Conservation (phyloP, 2,329 filamentous ascomycete species). For the Calonectria pteridis region DNA sequence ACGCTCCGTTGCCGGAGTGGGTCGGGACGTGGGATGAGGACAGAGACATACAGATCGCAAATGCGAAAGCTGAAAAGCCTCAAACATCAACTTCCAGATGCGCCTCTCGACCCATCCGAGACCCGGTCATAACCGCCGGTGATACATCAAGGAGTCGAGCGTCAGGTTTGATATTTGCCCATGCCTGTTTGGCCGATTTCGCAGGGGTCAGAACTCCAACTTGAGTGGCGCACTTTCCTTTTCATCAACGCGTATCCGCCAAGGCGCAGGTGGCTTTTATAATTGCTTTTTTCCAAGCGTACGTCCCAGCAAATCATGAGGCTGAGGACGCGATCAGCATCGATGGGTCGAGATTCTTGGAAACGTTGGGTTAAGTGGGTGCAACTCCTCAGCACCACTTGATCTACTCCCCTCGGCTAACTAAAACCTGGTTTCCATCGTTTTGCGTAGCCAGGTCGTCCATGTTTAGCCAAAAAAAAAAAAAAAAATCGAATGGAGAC, state of each 20-base stretch:
- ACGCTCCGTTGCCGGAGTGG: constrained; percentile 37
- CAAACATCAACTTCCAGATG: constrained; percentile 8
- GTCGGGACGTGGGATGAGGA: constrained; percentile 17
- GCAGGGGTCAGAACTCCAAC: background rate
- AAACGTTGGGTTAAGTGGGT: background rate
- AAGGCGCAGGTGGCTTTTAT: constrained; percentile 31
- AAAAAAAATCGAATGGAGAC: background rate
- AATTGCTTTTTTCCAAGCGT: constrained; percentile 23
- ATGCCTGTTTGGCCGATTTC: constrained; percentile 14
- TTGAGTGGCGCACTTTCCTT: constrained; percentile 23
- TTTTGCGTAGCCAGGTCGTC: background rate
- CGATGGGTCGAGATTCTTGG: constrained; percentile 1
- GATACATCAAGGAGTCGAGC: constrained; percentile 1
- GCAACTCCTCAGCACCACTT: background rate
- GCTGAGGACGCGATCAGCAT: constrained; percentile 15
- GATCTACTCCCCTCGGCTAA: constrained; percentile 8
- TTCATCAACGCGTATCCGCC: constrained; percentile 34
- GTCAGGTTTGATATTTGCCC: constrained; percentile 2
- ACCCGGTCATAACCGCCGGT: background rate
- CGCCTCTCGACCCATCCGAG: background rate
- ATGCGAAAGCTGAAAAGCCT: constrained; percentile 23
- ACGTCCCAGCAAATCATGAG: constrained; percentile 32
- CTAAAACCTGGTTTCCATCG: constrained; percentile 12
- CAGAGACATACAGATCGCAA: background rate
- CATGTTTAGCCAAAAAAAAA: constrained; percentile 14